Percentiles rank a stretch among this genome's conserved stretches.
These are phyloP conservation scores for Firmiana major DNA, from an alignment of 345 rosid species.

Conservation along the genomic window DNA sequence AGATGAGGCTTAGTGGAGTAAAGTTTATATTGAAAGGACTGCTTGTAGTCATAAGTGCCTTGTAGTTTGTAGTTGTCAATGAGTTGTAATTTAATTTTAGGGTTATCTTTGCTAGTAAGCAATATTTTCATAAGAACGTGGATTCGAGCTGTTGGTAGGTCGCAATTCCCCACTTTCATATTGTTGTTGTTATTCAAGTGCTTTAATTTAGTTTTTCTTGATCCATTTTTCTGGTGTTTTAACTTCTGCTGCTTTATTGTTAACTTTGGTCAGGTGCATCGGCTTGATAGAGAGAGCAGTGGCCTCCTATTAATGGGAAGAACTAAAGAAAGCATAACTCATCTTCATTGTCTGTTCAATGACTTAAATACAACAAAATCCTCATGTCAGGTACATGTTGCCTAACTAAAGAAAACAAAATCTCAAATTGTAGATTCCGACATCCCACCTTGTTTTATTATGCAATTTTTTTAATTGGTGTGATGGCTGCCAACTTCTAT, in stretches of 20 bases:
- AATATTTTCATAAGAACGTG: background rate
- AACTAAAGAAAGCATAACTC: slow-evolving; percentile 61
- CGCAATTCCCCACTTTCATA: background rate
- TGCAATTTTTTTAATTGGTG: background rate
- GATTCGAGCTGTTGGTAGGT: background rate
- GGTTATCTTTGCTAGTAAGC: background rate
- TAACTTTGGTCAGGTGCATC: slow-evolving; percentile 63
- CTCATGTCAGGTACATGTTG: slow-evolving; percentile 47
- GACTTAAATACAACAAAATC: slow-evolving; percentile 47
- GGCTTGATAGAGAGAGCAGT: slow-evolving; percentile 88
- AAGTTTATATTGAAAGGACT: background rate
- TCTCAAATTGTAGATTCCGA: background rate
- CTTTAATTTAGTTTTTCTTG: background rate
- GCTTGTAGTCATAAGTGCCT: background rate
- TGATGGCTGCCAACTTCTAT: background rate
- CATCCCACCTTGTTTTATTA: background rate
- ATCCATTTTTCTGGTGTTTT: background rate
- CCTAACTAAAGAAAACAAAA: background rate
- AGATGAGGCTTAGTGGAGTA: background rate
- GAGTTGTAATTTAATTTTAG: background rate
- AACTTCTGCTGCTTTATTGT: background rate
- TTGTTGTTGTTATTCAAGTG: background rate
- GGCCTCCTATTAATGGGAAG: slow-evolving; percentile 85
- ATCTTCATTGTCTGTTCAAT: slow-evolving; percentile 68
- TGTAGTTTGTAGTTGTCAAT: background rate